Conservation (phyloP, 192 early-diverging fungal genomes). For the Coemansia sp. region DNA sequence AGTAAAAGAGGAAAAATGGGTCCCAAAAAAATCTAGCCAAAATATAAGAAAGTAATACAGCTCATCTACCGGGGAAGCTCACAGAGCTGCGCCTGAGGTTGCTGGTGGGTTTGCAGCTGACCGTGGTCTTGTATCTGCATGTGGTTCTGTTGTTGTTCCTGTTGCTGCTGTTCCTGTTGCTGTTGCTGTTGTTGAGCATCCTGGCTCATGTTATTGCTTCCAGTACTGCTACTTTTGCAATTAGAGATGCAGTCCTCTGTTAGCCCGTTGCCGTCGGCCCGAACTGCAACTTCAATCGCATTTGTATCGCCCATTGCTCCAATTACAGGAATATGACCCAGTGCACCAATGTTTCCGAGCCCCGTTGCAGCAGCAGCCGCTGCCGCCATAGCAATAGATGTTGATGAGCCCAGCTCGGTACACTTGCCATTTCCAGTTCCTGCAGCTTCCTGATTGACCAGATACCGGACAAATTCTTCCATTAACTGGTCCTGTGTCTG, state of each 20-base stretch:
- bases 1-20: conserved; percentile 13
- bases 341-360: conserved; percentile 21
- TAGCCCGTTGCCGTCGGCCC: conserved; percentile 17
- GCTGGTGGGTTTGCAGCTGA: conserved; percentile 39
- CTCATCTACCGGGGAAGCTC: conserved; percentile 38
- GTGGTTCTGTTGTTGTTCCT: conserved; percentile 17
- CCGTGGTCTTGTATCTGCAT: conserved; percentile 24
- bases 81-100: conserved; percentile 50
- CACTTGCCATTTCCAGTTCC: conserved; percentile 12
- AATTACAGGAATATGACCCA: conserved; percentile 30
- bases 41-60: not conserved
- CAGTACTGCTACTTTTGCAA: conserved; percentile 21
- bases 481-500: conserved; percentile 55
- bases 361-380: conserved; percentile 33
- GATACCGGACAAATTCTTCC: conserved; percentile 54
- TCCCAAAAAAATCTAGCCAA: conserved; percentile 15
- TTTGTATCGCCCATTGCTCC: conserved; percentile 15
- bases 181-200: conserved; percentile 31
- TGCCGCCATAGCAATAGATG: conserved; percentile 25
- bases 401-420: conserved; percentile 28
- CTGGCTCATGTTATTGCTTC: conserved; percentile 18
- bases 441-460: conserved; percentile 48
- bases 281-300: conserved; percentile 2
- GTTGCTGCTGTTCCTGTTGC: conserved; percentile 22
- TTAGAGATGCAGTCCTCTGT: conserved; percentile 9